Conservation (phyloP, 2,329 filamentous ascomycete genomes). For the Simplicillium sp. region DNA sequence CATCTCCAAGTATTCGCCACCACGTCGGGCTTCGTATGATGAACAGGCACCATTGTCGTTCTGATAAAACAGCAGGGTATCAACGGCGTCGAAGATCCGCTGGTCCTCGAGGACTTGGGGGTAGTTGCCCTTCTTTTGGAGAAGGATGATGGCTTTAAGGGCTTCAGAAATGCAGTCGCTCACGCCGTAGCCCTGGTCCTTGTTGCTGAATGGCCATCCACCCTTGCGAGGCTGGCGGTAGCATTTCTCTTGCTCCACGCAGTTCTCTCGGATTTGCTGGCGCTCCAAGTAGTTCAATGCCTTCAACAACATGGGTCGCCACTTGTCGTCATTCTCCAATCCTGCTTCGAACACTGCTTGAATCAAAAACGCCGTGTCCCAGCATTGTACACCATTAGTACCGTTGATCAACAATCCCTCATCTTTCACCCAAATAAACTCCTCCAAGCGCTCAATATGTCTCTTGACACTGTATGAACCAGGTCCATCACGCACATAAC, state of each 20-base stretch:
- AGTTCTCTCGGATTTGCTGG: conserved; percentile 84
- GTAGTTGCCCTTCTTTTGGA: conserved; percentile 72
- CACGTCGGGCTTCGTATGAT: conserved; percentile 80
- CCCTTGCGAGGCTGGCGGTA: conserved; percentile 90
- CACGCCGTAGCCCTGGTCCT: conserved; percentile 86
- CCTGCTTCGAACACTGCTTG: conserved; percentile 74
- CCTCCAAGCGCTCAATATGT: conserved; percentile 72
- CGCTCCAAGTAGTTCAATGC: conserved; percentile 79
- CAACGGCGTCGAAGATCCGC: conserved; percentile 77
- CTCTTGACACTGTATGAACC: conserved; percentile 61
- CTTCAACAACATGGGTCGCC: conserved; percentile 73
- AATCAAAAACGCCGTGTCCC: conserved; percentile 89
- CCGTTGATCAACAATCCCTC: conserved; percentile 94
- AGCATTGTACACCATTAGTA: conserved; percentile 95
- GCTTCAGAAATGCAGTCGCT: conserved; percentile 92
- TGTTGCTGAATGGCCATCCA: conserved; percentile 92
- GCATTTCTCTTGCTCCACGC: conserved; percentile 64
- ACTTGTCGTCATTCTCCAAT: conserved; percentile 66
- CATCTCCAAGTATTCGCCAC: conserved; percentile 67
- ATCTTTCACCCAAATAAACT: conserved; percentile 83
- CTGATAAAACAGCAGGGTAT: conserved; percentile 86
- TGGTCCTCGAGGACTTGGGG: conserved; percentile 65
- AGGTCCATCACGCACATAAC: conserved; percentile 77
- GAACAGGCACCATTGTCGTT: conserved; percentile 79
- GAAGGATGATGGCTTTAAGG: conserved; percentile 73